A percentile compares a stretch with the other conserved stretches of the same genome.
Evolutionary conservation across 2,329 filamentous ascomycete genomes (phyloP).

Genomic region (Penicillium sp.): DNA sequence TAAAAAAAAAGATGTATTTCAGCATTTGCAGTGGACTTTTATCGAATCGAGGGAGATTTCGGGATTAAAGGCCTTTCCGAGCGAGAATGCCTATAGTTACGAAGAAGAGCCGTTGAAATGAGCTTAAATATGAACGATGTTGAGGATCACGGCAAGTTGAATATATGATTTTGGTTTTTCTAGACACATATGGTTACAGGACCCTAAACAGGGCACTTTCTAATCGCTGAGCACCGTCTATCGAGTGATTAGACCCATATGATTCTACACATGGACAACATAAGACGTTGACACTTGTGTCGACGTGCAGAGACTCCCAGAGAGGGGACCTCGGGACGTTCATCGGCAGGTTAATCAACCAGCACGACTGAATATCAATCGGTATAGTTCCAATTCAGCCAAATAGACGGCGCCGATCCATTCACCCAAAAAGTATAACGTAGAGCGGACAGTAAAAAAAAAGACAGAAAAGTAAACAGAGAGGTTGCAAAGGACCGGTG

Average conservation of each 20-base stretch:
- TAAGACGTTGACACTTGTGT: background rate
- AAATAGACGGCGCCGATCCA: constrained; percentile 22
- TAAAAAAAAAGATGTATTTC: constrained; percentile 26
- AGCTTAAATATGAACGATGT: background rate
- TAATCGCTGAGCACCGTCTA: constrained; percentile 23
- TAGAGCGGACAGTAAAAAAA: constrained; percentile 23
- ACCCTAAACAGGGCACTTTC: constrained; percentile 25
- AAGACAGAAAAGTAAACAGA: constrained; percentile 24
- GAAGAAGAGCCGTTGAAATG: background rate
- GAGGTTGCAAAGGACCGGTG: constrained; percentile 13
- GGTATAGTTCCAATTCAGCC: constrained; percentile 1
- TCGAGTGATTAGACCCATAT: constrained; percentile 3
- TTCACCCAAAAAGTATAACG: constrained; percentile 25
- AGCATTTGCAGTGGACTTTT: background rate
- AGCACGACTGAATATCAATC: constrained; percentile 1
- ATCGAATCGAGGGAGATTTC: background rate
- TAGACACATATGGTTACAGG: constrained; percentile 39
- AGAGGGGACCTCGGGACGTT: background rate
- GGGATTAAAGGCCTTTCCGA: background rate
- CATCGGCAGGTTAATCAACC: constrained; percentile 1
- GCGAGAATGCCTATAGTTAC: background rate
- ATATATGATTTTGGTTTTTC: constrained; percentile 26
- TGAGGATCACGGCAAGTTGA: constrained; percentile 13
- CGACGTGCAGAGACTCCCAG: background rate
- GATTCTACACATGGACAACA: constrained; percentile 5